Evolutionary conservation across 2,329 filamentous ascomycete genomes (phyloP), one percentile per base, ranked within the genome.

Genomic region (Aspergillus eucalypticola): DNA sequence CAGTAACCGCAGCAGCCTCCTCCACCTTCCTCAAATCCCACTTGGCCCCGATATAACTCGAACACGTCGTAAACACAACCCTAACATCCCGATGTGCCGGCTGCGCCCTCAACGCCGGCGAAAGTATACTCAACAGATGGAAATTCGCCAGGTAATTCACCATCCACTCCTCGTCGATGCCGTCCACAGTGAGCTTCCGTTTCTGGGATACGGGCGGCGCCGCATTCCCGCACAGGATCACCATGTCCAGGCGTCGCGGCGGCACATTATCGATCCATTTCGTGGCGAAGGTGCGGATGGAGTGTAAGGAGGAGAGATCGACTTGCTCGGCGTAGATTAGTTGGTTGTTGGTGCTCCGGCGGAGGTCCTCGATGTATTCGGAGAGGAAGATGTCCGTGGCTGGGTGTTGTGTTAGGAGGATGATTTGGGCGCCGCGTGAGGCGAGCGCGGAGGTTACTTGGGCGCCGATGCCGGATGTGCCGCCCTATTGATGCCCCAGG

Each of bases 251-350:
- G 51, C 96, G 84, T 59, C 96, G 84, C 8, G 93, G 91, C 2
- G 95, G 94, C 21, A 90, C 86, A 75, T 97, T 98, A 76, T 99
- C 94, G 66, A 99, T 92, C 94, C 96, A 99, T 80, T 92, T 94
- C 0, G 95, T 99, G 11, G 95, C 95, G 74, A 99, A 99, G 64
- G 88, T 84, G 41, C 95, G 90, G 68, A 99, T 89, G 75, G 91
- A 96, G 75, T 96, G 87, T n/a, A 99, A 82, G 15, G 90, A 94
- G 11, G 89, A 80, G 27, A 99, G 85, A 72, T 99, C 92, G 68
- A 96, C 92, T 77, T 96, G 91, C 76, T 99, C 95, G 61, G 95
- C 92, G 70, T 96, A 98, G 67, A 99, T 91, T 71, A 99, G 83
- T 60, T 93, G 83, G 78, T 98, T 98, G 32, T 86, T 84, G 7